phyloP scores from a whole-genome alignment of 352 stramenopile species.

The Phytopythium delawarense region DNA sequence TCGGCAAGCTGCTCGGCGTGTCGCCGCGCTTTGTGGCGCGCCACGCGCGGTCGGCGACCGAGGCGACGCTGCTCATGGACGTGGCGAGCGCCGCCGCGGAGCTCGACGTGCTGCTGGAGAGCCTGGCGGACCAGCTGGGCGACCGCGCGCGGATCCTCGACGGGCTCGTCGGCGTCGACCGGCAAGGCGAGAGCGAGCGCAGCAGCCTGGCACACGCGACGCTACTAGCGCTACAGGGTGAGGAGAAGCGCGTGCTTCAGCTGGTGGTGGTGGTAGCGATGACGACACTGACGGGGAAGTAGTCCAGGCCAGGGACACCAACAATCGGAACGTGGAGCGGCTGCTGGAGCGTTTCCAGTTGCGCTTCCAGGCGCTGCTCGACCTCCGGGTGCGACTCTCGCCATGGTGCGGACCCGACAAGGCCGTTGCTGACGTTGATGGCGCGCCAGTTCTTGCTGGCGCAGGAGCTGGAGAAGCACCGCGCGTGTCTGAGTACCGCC shows the following conservation, averaged over 20 bases:
- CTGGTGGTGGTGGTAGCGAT: too few relatives aligned
- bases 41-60: constrained; percentile 12
- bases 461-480: constrained; percentile 20
- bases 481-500: constrained; percentile 2
- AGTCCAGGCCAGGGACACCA: constrained; percentile 4
- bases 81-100: constrained; percentile 22
- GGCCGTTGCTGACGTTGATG: constrained; percentile 2
- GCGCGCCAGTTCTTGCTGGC: constrained; percentile 20
- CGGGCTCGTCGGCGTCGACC: background rate
- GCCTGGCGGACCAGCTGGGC: constrained; percentile 28
- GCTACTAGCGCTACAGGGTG: constrained; percentile 28
- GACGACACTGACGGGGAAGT: background rate
- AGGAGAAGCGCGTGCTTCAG: background rate
- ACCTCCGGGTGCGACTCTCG: constrained; percentile 14
- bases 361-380: constrained; percentile 17
- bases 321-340: constrained; percentile 7
- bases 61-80: constrained; percentile 25
- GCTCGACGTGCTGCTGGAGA: constrained; percentile 30
- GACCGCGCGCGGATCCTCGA: constrained; percentile 20
- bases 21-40: constrained; percentile 15
- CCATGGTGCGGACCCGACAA: background rate
- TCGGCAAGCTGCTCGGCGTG: constrained; percentile 14
- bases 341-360: constrained; percentile 15
- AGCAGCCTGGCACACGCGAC: constrained; percentile 17
- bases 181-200: background rate